Base-by-base conservation (phyloP, 2,329 filamentous ascomycete species). In the Fusarium sterilihyphosum region DNA sequence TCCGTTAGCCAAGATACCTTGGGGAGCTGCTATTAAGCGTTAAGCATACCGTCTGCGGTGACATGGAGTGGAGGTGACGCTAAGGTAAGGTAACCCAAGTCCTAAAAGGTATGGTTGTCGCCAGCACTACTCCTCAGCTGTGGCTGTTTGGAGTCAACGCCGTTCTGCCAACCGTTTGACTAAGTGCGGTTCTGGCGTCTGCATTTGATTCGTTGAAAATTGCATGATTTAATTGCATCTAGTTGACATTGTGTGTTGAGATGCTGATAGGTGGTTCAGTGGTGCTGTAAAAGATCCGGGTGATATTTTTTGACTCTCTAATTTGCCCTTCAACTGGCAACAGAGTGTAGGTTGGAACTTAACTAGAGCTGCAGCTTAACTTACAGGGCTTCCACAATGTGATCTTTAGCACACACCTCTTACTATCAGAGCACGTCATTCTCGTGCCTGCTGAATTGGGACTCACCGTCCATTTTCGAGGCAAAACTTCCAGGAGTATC, bases 61-160 rank as follows among this genome's bases (percentile, higher is more conserved):
- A 37, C 37, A 56, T 60, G 46, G 46, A 69, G 53, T 56, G 53
- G 53, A 65, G 43, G 46, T 40, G 38, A 68, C 37, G 67, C 44
- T 49, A 49, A 47, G 44, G 24, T 10, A 14, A 29, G 44, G 24
- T 47, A 26, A 46, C 24, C 24, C 13, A 46, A 26, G 24, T 35
- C 14, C 33, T 13, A 40, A 40, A 22, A 40, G 38, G 41, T 43
- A 41, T 40, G 18, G 40, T 54, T 61, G 33, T 59, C 56, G 44
- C 40, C 41, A 68, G 50, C 71, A 59, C 71, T 72, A 69, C 47
- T 5, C 41, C 46, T 74, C 71, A 74, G 60, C 63, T 69, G 71
- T 72, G 64, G 69, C 58, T 61, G 62, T 52, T 62, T 57, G 62
- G n/a, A 56, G 33, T 41, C 50, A 37, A 56, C 53, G 61, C 49